Evolutionary conservation across 2,329 filamentous ascomycete genomes (phyloP), one percentile per base, ranked within the genome.

Genomic region (Phoma sp.): DNA sequence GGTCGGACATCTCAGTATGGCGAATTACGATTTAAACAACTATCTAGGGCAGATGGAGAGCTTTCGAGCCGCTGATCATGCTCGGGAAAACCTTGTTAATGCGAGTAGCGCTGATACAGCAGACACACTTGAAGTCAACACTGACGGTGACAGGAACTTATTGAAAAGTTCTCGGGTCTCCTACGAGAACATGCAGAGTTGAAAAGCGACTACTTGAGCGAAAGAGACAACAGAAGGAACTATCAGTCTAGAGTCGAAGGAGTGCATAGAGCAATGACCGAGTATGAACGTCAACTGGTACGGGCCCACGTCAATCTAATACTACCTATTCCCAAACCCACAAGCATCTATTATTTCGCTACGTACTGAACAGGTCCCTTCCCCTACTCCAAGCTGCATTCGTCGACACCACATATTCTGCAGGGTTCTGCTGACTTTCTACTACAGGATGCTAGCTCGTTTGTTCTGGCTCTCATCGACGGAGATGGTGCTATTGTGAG

Each of bases 401-500:
- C 3, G 3, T 18, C 38, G 7, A 21, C n/a, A 10, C 25, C 7
- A 9, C 12, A 42, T 5, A 4, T 23, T n/a, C n/a, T 21, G 28
- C 15, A 21, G 25, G 2, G 10, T 10, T 10, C 21, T 6, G 56
- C 56, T 62, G 21, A 61, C 29, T 5, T 2, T 15, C 25, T 15
- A 12, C 26, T 36, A 17, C 43, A 74, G 70, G 69, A 75, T 32
- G 55, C 61, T 7, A 77, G 71, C 56, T 74, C 77, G 15, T 81
- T 81, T 53, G 76, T 78, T 11, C 63, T 80, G 62, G 77, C 73
- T 32, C 64, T 81, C 39, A 77, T 81, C 39, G 79, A 81, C 65
- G 79, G 79, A n/a, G 79, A 81, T 66, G 79, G 78, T 20, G 77
- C 77, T 59, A 71, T 78, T 46, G 77, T 78, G 65, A 66, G 74